Evolutionary conservation across 768 basidiomycete species (phyloP).

Genomic region (Pisolithus orientalis): DNA sequence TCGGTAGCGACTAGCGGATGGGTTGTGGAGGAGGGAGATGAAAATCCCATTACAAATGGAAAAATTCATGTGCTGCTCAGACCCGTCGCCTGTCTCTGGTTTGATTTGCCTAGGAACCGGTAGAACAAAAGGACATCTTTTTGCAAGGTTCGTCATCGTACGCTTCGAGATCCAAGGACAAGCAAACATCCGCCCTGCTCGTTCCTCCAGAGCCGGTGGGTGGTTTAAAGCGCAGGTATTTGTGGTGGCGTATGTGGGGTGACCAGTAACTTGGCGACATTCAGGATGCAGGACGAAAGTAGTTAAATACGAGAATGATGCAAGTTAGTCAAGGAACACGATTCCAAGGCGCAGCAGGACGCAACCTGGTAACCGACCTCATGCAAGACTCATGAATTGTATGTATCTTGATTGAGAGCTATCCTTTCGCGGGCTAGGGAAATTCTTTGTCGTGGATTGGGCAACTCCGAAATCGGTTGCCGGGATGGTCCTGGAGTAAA

Average conservation of each 20-base stretch:
- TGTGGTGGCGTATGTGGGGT: constrained; percentile 67
- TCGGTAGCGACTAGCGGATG: constrained; percentile 30
- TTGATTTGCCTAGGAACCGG: constrained; percentile 61
- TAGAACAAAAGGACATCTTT: constrained; percentile 73
- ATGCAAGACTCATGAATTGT: too few relatives aligned
- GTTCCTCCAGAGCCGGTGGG: constrained; percentile 84
- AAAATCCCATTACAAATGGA: constrained; percentile 86
- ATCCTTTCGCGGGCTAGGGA: constrained; percentile 42
- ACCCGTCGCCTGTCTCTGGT: constrained; percentile 24
- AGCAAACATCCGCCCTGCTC: constrained; percentile 79
- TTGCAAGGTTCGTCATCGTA: constrained; percentile 64
- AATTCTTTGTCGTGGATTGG: background rate
- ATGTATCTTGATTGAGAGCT: constrained; percentile 58
- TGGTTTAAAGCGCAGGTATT: constrained; percentile 79
- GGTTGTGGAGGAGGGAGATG: constrained; percentile 60
- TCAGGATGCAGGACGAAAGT: constrained; percentile 65
- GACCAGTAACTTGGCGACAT: constrained; percentile 60
- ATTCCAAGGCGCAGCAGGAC: too few relatives aligned
- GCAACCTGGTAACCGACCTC: too few relatives aligned
- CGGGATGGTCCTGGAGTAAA: constrained; percentile 7
- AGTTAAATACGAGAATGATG: constrained; percentile 44
- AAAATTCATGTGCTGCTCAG: constrained; percentile 63
- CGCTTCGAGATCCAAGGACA: constrained; percentile 63
- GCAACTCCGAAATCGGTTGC: constrained; percentile 2
- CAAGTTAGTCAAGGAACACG: background rate